These are phyloP conservation scores for Naganishia liquefaciens DNA, from an alignment of 1,284 basidiomycete genomes.

Conservation along the genomic window DNA sequence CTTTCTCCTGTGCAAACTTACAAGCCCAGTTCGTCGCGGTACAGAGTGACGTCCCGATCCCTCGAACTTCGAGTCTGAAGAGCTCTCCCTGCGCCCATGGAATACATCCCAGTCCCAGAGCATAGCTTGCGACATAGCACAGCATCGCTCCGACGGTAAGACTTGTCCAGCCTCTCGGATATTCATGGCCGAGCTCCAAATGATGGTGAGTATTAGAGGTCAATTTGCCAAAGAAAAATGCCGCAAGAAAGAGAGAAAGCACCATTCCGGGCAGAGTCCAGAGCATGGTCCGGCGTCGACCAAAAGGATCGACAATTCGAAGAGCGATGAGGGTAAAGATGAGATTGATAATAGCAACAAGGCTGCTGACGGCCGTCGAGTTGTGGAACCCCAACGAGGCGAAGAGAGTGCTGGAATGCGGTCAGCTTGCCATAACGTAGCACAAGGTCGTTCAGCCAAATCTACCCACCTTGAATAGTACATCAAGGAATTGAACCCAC, in stretches of 20 bases:
- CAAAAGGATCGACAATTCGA: constrained; percentile 71
- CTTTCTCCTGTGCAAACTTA: neutral
- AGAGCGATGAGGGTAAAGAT: constrained; percentile 77
- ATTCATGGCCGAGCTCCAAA: constrained; percentile 64
- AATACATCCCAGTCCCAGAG: constrained; percentile 57
- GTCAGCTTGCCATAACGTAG: constrained; percentile 51
- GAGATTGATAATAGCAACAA: constrained; percentile 77
- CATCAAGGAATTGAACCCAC: constrained; percentile 73
- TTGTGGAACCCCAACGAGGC: constrained; percentile 76
- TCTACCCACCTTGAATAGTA: constrained; percentile 57
- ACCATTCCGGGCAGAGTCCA: constrained; percentile 76
- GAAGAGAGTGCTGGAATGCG: constrained; percentile 62
- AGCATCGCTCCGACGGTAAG: constrained; percentile 75
- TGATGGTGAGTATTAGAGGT: constrained; percentile 64
- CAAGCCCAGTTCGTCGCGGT: constrained; percentile 71
- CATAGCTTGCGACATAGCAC: constrained; percentile 74
- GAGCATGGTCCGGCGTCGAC: constrained; percentile 73
- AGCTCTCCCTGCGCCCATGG: constrained; percentile 81
- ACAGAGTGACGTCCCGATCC: constrained; percentile 70
- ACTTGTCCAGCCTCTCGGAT: constrained; percentile 66
- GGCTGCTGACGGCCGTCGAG: constrained; percentile 73
- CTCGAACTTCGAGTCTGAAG: constrained; percentile 71
- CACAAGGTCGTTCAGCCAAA: constrained; percentile 40
- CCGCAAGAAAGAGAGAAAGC: constrained; percentile 58
- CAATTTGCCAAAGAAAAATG: constrained; percentile 46